A percentile compares a stretch with the other conserved stretches of the same genome.
These are phyloP conservation scores for Colletotrichum plurivorum DNA, from an alignment of 2,329 filamentous ascomycete species.

Conservation along the genomic window DNA sequence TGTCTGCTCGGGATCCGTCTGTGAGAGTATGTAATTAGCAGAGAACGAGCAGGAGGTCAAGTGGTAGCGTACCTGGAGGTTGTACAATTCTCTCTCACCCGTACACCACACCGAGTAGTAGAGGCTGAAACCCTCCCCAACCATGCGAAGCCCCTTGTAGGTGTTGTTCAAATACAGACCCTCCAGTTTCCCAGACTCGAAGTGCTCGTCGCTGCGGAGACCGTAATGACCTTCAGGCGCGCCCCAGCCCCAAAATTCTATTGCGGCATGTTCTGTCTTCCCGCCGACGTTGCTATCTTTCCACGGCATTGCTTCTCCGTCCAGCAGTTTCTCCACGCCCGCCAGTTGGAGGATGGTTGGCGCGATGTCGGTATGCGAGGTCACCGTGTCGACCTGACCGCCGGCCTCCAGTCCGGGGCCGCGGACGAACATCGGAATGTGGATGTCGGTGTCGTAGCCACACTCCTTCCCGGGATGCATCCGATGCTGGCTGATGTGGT, in stretches of 20 bases:
- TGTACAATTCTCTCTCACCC: constrained; percentile 62
- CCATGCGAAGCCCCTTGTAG: constrained; percentile 66
- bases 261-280: constrained; percentile 60
- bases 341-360: constrained; percentile 62
- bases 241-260: constrained; percentile 62
- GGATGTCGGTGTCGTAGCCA: constrained; percentile 62
- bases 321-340: constrained; percentile 57
- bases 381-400: constrained; percentile 52
- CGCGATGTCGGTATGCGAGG: constrained; percentile 65
- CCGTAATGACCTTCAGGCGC: constrained; percentile 38
- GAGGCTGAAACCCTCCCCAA: constrained; percentile 62
- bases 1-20: not conserved
- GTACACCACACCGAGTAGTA: constrained; percentile 71
- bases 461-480: constrained; percentile 63
- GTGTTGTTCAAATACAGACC: constrained; percentile 58
- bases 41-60: not conserved
- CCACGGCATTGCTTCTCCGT: constrained; percentile 60
- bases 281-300: constrained; percentile 21
- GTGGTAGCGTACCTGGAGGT: constrained; percentile 58
- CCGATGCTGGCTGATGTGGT: constrained; percentile 64
- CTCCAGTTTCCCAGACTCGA: constrained; percentile 58
- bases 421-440: constrained; percentile 61
- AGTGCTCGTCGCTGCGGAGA: constrained; percentile 26
- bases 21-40: not conserved
- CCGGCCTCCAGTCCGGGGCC: constrained; percentile 58